A percentile compares a stretch with the other conserved stretches of the same genome.
phyloP scores from a whole-genome alignment of 306 rosid species.

The Prosopis cineraria region DNA sequence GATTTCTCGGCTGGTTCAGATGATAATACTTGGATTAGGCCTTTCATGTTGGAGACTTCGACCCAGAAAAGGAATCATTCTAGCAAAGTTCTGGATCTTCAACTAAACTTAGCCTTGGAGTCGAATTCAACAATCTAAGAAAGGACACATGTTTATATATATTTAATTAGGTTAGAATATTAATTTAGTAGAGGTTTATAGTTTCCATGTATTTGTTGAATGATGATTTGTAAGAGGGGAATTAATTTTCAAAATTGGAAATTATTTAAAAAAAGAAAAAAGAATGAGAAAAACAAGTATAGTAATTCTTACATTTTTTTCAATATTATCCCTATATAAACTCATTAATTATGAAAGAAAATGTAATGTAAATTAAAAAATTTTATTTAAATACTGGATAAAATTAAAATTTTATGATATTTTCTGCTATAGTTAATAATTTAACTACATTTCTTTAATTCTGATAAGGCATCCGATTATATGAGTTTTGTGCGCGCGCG shows the following conservation, averaged over 20 bases:
- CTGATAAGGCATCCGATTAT: too few species aligned
- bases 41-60: constrained; percentile 42
- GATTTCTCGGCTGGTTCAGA: constrained; percentile 52
- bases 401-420: too few species aligned
- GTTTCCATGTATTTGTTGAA: constrained; percentile 28
- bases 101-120: constrained; percentile 60
- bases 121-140: constrained; percentile 44
- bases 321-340: too few species aligned
- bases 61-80: constrained; percentile 54
- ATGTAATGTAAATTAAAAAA: too few species aligned
- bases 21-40: constrained; percentile 13
- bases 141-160: constrained; percentile 25
- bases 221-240: constrained; percentile 31
- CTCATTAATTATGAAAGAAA: too few species aligned
- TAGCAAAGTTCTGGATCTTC: constrained; percentile 79
- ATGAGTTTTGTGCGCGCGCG: too few species aligned
- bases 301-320: too few species aligned
- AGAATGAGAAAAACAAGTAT: background rate
- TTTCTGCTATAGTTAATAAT: too few species aligned
- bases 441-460: too few species aligned
- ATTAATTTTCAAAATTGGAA: constrained; percentile 27
- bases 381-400: too few species aligned
- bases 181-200: background rate
- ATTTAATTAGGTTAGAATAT: constrained; percentile 29
- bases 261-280: background rate